Base-by-base conservation (phyloP, 176 grass and related monocot genomes). In the Luzula sylvatica region DNA sequence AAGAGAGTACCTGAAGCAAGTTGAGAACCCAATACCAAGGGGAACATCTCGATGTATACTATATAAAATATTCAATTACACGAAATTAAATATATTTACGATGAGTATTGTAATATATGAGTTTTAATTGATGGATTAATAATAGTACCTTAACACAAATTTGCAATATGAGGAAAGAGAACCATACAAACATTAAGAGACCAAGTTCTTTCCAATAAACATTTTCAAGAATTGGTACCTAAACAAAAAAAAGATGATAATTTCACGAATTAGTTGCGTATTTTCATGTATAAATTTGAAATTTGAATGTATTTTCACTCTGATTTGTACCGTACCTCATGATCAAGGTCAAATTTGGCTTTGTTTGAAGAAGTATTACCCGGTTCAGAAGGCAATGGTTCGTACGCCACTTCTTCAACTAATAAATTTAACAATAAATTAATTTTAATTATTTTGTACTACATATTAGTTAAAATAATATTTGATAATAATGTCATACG, bases 161-260 rank as follows among this genome's bases (percentile, higher is more conserved):
- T 58, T 96, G 90, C 25, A 96, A 60, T 23, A 3, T 67, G 32
- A 96, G 90, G 67, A 96, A 89, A 22, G 77, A 52, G 2, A 79
- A 3, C 90, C 84, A 86, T 4, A 82, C 84, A 38, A 82, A 81
- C 2, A 68, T 42, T 21, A 95, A 80, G 38, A 95, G 67, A 16
- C 80, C 77, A 19, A 82, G 28, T 48, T 95, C 77, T 71, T 86
- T 88, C 84, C 80, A 82, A 53, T 54, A 79, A 42, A 88, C 38
- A 70, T 88, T 95, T 12, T 72, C 7, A 67, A 87, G 62, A 43
- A 96, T 3, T 35, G 81, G 53, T n/a, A 63, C 23, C 84, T 96
- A 69, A 50, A 63, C 3, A 32, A 32, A 4, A 35, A 1, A 35
- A 35, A 35, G 9, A 35, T 32, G 9, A 35, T 0, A 35, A 4